phyloP scores from a whole-genome alignment of 306 rosid species.

The Ochetophila trinervis region DNA sequence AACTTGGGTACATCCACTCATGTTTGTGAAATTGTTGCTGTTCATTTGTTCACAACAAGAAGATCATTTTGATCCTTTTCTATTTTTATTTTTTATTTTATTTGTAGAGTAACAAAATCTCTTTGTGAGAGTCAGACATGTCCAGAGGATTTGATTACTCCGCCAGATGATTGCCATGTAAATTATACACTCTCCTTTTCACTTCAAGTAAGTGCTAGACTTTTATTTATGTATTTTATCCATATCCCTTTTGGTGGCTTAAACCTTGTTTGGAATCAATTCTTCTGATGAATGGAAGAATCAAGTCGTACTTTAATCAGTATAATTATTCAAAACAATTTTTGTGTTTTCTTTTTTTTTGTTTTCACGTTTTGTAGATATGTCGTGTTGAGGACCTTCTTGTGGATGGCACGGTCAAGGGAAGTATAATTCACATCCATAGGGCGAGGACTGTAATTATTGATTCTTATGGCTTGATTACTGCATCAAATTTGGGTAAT shows the following conservation, averaged over 20 bases:
- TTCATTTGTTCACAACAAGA: slow-evolving; percentile 19
- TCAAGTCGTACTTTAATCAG: not conserved
- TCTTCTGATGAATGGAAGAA: not conserved
- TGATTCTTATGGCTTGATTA: slow-evolving; percentile 59
- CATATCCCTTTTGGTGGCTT: no score
- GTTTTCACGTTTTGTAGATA: slow-evolving; percentile 50
- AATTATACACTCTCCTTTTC: slow-evolving; percentile 92
- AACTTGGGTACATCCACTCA: slow-evolving; percentile 16
- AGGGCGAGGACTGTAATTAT: slow-evolving; percentile 92
- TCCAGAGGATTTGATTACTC: slow-evolving; percentile 86
- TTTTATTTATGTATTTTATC: no score
- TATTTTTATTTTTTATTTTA: slow-evolving; percentile 15
- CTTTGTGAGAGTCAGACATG: slow-evolving; percentile 79
- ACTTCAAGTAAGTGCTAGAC: slow-evolving; percentile 74
- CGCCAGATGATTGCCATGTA: slow-evolving; percentile 98
- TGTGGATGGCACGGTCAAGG: slow-evolving; percentile 78
- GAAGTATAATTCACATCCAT: slow-evolving; percentile 94
- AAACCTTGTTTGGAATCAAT: not conserved
- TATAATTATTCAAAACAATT: slow-evolving; percentile 4
- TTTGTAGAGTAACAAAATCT: slow-evolving; percentile 70
- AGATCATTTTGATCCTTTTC: slow-evolving; percentile 4
- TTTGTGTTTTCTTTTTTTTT: slow-evolving; percentile 26
- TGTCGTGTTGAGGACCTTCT: slow-evolving; percentile 99
- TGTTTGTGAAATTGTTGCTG: slow-evolving; percentile 20
- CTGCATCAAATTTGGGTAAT: slow-evolving; percentile 82